phyloP scores from a whole-genome alignment of 2,329 filamentous ascomycete genomes.

The Cercospora sp. region DNA sequence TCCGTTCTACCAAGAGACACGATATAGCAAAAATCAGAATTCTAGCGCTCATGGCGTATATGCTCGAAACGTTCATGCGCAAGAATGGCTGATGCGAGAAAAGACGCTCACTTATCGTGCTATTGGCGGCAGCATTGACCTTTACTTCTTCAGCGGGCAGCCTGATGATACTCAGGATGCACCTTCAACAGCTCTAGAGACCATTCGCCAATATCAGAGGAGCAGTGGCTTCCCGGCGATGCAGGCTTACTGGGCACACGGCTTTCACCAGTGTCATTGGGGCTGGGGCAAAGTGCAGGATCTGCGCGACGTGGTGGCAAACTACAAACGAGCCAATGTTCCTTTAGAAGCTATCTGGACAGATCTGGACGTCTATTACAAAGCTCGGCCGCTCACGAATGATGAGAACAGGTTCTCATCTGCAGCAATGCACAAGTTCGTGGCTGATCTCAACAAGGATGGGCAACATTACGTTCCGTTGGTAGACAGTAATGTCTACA shows the following conservation, averaged over 20 bases:
- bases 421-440: constrained; percentile 55
- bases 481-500: constrained; percentile 62
- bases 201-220: constrained; percentile 37
- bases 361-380: constrained; percentile 39
- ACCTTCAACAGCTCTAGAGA: constrained; percentile 31
- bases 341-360: constrained; percentile 42
- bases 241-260: constrained; percentile 79
- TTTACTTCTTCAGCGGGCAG: constrained; percentile 72
- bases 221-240: constrained; percentile 68
- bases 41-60: constrained; percentile 37
- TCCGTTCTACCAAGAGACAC: constrained; percentile 39
- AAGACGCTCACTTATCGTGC: constrained; percentile 35
- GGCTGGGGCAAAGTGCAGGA: constrained; percentile 67
- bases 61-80: constrained; percentile 38
- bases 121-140: constrained; percentile 54
- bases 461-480: constrained; percentile 59
- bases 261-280: constrained; percentile 73
- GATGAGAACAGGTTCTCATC: constrained; percentile 4
- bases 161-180: constrained; percentile 31
- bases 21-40: constrained; percentile 27
- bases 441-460: constrained; percentile 51
- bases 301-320: constrained; percentile 57
- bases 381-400: constrained; percentile 2
- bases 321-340: constrained; percentile 54
- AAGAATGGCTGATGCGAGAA: constrained; percentile 36